Evolutionary conservation across 371 early-diverging fungal genomes (phyloP).

Genomic region (Mucor sp.): DNA sequence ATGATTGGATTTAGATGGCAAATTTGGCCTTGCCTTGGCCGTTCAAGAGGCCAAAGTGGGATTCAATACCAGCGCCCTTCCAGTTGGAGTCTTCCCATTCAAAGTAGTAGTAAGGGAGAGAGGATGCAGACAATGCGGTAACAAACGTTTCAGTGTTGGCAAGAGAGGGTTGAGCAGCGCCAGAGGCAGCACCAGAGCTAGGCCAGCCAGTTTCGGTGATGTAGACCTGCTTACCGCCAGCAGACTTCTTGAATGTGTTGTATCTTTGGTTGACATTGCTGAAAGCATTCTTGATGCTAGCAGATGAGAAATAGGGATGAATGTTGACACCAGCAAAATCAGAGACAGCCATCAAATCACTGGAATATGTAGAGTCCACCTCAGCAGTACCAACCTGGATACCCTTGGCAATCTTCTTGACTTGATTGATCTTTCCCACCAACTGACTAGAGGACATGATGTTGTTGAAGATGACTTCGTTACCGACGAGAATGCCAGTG

Average conservation of each 20-base stretch:
- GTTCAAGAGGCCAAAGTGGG: constrained; percentile 59
- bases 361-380: constrained; percentile 30
- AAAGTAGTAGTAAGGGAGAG: constrained; percentile 63
- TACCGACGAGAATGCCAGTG: constrained; percentile 44
- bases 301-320: constrained; percentile 58
- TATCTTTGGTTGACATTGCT: constrained; percentile 35
- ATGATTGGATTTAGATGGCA: neutral
- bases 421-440: constrained; percentile 39
- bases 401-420: constrained; percentile 37
- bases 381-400: constrained; percentile 61
- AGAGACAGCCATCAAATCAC: constrained; percentile 36
- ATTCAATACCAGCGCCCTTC: constrained; percentile 60
- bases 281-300: constrained; percentile 32
- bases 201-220: constrained; percentile 75
- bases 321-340: constrained; percentile 58
- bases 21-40: constrained; percentile 31
- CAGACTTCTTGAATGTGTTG: constrained; percentile 41
- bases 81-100: constrained; percentile 63
- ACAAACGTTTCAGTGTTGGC: constrained; percentile 48
- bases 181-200: constrained; percentile 51
- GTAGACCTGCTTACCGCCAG: constrained; percentile 47
- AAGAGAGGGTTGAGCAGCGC: constrained; percentile 49
- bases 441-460: constrained; percentile 23
- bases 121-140: constrained; percentile 33
- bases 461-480: constrained; percentile 38